A percentile compares a stretch with the other conserved stretches of the same genome.
Evolutionary conservation across 2,329 filamentous ascomycete species (phyloP).

Genomic region (Fusarium fujikuroi): DNA sequence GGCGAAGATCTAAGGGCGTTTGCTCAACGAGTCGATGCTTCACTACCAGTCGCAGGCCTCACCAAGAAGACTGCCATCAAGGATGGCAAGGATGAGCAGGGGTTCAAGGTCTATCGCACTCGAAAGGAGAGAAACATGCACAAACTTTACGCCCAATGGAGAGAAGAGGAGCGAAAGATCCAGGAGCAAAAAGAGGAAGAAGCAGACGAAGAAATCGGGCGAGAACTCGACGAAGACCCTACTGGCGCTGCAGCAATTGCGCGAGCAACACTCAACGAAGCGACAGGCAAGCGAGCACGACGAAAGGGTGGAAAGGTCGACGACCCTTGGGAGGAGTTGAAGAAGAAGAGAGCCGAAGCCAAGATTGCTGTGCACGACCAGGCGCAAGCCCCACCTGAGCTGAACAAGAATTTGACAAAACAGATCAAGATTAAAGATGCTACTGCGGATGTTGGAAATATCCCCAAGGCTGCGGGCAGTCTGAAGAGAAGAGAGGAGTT

Average conservation of each 20-base stretch:
- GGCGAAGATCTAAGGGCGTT: conserved; percentile 88
- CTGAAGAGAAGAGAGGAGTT: conserved; percentile 54
- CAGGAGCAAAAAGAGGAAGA: conserved; percentile 74
- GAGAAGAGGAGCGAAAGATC: conserved; percentile 72
- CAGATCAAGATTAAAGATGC: conserved; percentile 51
- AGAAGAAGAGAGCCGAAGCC: conserved; percentile 70
- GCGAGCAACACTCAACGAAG: conserved; percentile 53
- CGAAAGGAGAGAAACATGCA: conserved; percentile 87
- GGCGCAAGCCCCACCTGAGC: conserved; percentile 79
- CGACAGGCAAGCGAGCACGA: conserved; percentile 54
- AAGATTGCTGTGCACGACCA: conserved; percentile 66
- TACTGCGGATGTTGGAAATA: conserved; percentile 49
- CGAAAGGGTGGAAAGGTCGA: conserved; percentile 65
- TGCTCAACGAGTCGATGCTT: conserved; percentile 82
- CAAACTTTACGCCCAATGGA: conserved; percentile 82
- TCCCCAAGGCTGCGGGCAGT: conserved; percentile 54
- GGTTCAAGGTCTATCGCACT: conserved; percentile 76
- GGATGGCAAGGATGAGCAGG: conserved; percentile 70
- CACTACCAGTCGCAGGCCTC: conserved; percentile 79
- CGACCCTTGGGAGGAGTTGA: conserved; percentile 82
- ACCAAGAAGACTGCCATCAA: conserved; percentile 67
- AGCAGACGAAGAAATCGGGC: conserved; percentile 70
- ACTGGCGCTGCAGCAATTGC: conserved; percentile 60
- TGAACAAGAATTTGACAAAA: conserved; percentile 61
- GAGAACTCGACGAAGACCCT: conserved; percentile 69